phyloP scores from a whole-genome alignment of 768 basidiomycete genomes.

The Hypholoma fasciculare region DNA sequence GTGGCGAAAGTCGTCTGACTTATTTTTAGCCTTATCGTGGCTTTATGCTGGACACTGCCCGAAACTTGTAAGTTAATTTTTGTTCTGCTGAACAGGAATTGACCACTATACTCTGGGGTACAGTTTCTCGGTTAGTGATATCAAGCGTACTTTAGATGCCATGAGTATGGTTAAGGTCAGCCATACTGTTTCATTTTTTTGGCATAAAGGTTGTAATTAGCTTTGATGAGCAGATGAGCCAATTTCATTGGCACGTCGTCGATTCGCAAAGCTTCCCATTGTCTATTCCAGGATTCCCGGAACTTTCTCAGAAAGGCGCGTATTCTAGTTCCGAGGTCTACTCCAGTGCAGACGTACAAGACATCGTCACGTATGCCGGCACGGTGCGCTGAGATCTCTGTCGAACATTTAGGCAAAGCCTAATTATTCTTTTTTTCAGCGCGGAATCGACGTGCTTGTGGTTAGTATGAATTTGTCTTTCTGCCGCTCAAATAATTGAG shows the following conservation, averaged over 20 bases:
- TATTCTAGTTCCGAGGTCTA: slow-evolving; percentile 62
- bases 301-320: slow-evolving; percentile 64
- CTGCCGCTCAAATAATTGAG: slow-evolving; percentile 18
- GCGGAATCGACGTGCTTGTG: slow-evolving; percentile 74
- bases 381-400: slow-evolving; percentile 37
- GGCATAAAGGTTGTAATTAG: neutral
- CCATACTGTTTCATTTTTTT: too few relatives aligned
- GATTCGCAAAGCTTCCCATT: slow-evolving; percentile 84
- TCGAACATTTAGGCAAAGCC: neutral
- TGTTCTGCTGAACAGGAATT: neutral
- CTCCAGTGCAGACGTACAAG: slow-evolving; percentile 49
- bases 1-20: neutral
- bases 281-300: slow-evolving; percentile 56
- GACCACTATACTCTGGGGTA: too few relatives aligned
- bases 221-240: slow-evolving; percentile 53
- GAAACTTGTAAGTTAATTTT: slow-evolving; percentile 59
- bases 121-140: slow-evolving; percentile 64
- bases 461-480: slow-evolving; percentile 33
- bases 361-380: slow-evolving; percentile 65
- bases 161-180: slow-evolving; percentile 74
- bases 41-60: slow-evolving; percentile 78
- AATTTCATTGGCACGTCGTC: slow-evolving; percentile 81
- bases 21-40: slow-evolving; percentile 64
- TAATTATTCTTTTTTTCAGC: slow-evolving; percentile 34
- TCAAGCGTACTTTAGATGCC: slow-evolving; percentile 70